Percentiles rank a stretch among this genome's conserved stretches.
Conservation (phyloP, 768 basidiomycete species). For the Boletus fagicola region DNA sequence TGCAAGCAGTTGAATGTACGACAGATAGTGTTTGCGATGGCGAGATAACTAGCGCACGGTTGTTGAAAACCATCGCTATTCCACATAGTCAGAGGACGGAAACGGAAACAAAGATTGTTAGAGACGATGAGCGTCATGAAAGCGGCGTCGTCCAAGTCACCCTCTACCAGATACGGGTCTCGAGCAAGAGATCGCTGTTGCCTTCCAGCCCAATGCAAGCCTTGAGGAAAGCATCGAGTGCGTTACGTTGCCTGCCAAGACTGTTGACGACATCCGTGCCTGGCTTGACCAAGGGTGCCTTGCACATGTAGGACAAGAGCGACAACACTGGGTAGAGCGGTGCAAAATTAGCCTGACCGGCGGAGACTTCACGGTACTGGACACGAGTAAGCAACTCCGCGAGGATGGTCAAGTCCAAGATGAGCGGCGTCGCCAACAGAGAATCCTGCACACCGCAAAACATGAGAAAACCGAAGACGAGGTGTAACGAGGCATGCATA, state of each 20-base stretch:
- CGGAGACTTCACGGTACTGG: constrained; percentile 67
- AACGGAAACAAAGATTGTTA: neutral
- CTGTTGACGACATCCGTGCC: constrained; percentile 94
- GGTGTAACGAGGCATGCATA: constrained; percentile 27
- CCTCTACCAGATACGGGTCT: constrained; percentile 84
- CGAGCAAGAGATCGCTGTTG: constrained; percentile 79
- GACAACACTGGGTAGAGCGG: constrained; percentile 90
- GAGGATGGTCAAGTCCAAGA: constrained; percentile 90
- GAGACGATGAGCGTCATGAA: neutral
- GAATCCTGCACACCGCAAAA: constrained; percentile 60
- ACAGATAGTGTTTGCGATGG: neutral
- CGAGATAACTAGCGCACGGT: neutral
- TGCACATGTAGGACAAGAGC: constrained; percentile 94
- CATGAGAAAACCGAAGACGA: neutral
- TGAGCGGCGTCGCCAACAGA: constrained; percentile 92
- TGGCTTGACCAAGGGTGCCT: constrained; percentile 93
- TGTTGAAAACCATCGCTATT: constrained; percentile 24
- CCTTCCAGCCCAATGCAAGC: constrained; percentile 88
- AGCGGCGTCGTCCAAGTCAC: too few relatives aligned
- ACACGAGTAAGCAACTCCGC: constrained; percentile 93
- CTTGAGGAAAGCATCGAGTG: constrained; percentile 91
- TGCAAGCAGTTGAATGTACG: constrained; percentile 19
- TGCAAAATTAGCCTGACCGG: constrained; percentile 59
- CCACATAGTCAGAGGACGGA: neutral
- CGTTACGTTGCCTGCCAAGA: constrained; percentile 91